Percentiles rank a stretch among this genome's conserved stretches.
These are phyloP conservation scores for Diplodia sapinea DNA, from an alignment of 2,329 filamentous ascomycete species.

Conservation along the genomic window DNA sequence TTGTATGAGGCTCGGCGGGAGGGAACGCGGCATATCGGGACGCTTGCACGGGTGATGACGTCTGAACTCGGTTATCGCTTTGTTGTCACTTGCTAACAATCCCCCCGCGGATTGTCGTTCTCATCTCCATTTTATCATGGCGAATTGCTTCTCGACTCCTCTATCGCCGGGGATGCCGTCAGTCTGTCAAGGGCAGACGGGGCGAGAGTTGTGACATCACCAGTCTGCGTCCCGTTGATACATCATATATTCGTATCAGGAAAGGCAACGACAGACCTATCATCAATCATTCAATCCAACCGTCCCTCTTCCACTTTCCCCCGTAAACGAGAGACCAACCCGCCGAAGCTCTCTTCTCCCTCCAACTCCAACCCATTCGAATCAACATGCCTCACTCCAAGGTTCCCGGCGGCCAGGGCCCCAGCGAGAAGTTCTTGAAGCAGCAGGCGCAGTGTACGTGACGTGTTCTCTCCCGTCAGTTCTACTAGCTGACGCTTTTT, in stretches of 20 bases:
- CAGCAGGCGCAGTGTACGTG: conserved; percentile 7
- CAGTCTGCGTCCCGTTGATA: background rate
- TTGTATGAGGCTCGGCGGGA: conserved; percentile 2
- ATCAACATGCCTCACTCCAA: conserved; percentile 24
- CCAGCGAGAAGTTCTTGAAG: conserved; percentile 27
- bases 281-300: background rate
- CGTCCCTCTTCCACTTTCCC: background rate
- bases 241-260: background rate
- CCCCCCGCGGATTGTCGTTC: background rate
- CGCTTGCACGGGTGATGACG: background rate
- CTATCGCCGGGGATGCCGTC: background rate
- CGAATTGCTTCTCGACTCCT: background rate
- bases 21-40: too few relatives aligned
- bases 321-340: background rate
- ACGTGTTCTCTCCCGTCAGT: background rate
- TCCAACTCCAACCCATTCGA: background rate
- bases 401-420: background rate
- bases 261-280: too few relatives aligned
- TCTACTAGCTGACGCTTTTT: background rate
- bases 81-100: background rate
- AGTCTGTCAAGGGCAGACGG: background rate
- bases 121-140: background rate
- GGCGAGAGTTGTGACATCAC: background rate
- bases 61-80: background rate
- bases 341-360: too few relatives aligned